These are phyloP conservation scores for Gentiana dahurica DNA, from an alignment of 257 asterid genomes.

Conservation along the genomic window DNA sequence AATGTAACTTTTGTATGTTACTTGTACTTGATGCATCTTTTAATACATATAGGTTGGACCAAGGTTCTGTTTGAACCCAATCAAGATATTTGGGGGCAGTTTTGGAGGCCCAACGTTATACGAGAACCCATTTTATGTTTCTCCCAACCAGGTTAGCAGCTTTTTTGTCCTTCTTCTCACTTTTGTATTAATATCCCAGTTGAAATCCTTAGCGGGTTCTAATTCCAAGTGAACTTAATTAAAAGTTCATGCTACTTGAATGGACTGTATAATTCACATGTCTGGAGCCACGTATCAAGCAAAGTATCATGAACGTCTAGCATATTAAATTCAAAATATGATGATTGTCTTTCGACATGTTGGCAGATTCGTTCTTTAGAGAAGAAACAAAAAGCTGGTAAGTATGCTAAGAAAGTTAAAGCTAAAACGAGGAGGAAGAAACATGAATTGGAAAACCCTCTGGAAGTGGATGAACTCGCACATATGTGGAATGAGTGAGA, in stretches of 20 bases:
- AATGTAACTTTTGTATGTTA: neutral
- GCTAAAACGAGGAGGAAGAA: conserved; percentile 87
- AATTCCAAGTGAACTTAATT: too few species aligned
- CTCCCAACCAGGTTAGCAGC: conserved; percentile 75
- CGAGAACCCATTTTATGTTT: conserved; percentile 82
- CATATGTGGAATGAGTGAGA: conserved; percentile 88
- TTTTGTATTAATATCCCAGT: neutral
- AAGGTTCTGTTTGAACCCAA: conserved; percentile 87
- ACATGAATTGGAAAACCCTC: conserved; percentile 73
- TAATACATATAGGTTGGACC: conserved; percentile 71
- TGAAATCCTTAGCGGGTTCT: neutral
- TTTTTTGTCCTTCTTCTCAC: too few species aligned
- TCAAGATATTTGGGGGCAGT: conserved; percentile 88
- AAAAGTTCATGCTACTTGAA: too few species aligned
- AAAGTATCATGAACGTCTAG: too few species aligned
- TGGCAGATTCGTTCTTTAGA: conserved; percentile 67
- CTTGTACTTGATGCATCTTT: neutral
- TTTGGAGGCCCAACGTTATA: conserved; percentile 90
- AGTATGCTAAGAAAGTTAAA: conserved; percentile 81
- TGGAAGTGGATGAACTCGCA: conserved; percentile 76
- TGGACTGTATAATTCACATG: too few species aligned
- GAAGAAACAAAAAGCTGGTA: conserved; percentile 80
- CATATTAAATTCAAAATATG: neutral
- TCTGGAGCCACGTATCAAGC: too few species aligned
- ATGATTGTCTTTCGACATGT: neutral